Base-by-base conservation (phyloP, 305 asterid species). In the Euphrasia arctica region DNA sequence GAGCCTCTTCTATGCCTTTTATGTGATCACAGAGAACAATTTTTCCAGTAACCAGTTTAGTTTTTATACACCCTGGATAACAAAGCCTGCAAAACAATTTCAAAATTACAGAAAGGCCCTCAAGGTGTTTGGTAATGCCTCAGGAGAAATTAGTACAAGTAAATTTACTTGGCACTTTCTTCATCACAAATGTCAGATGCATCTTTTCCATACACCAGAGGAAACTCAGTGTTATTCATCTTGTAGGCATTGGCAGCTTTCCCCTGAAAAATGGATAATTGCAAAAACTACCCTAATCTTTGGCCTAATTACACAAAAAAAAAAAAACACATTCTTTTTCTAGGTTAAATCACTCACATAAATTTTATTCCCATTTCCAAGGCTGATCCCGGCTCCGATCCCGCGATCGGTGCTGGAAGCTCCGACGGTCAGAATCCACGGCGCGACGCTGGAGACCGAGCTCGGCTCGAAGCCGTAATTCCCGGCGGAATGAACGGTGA, bases 401-500 rank as follows among this genome's bases (percentile, higher is more conserved):
- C 75, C 77, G 9, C 86, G 70, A 27, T 84, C 91, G 15, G 66
- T 78, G 31, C 58, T 78, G 72, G 81, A 75, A 1, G 91, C 88
- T 2, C 77, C 91, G 29, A 80, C 79, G 0, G 86, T 71, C 15
- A 84, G 47, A 11, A 72, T 22, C 88, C 91, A 84, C 0, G 88
- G 86, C 0, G 80, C 78, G 4, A 65, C 68, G 41, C 80, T 82
- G 4, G 58, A 0, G 9, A 75, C 77, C 4, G 76, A 27, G 7
- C 54, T 62, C 0, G 80, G 75, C 2, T 0, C 0, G 9, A 78
- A 81, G 4, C 91, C 88, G 2, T 4, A 9, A 50, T 84, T 84
- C 36, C 88, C 85, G 1, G 79, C 86, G n/a, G 82, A 60, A 10
- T 69, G 61, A 22, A 74, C 74, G 39, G 83, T 68, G 5, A 82